Percentiles rank a stretch among this genome's conserved stretches.
phyloP scores from a whole-genome alignment of 2,329 filamentous ascomycete species.

The Didymella keratinophila region DNA sequence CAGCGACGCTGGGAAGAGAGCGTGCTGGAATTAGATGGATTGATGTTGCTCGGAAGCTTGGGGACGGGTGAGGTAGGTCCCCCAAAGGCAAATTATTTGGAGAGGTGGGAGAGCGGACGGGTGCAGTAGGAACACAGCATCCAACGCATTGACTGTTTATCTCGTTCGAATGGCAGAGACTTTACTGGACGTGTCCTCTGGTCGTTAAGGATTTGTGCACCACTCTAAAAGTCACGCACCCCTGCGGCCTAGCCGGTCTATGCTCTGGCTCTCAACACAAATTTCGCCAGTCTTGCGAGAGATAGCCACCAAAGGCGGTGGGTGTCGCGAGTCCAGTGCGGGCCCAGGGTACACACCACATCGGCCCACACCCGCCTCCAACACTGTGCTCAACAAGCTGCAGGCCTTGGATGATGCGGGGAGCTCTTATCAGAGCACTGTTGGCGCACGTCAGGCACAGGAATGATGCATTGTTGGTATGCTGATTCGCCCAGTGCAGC shows the following conservation, averaged over 20 bases:
- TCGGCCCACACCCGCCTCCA: slow-evolving; percentile 15
- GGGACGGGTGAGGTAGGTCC: slow-evolving; percentile 25
- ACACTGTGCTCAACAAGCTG: slow-evolving; percentile 19
- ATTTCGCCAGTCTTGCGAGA: slow-evolving; percentile 38
- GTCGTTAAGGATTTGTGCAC: slow-evolving; percentile 46
- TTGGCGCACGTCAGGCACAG: slow-evolving; percentile 11
- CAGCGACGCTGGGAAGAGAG: slow-evolving; percentile 24
- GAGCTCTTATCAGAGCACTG: slow-evolving; percentile 12
- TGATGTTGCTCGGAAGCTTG: slow-evolving; percentile 22
- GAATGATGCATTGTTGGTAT: slow-evolving; percentile 8
- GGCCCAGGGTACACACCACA: slow-evolving; percentile 18
- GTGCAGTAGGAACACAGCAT: slow-evolving; percentile 30
- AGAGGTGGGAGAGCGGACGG: slow-evolving; percentile 26
- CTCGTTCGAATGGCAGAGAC: slow-evolving; percentile 34
- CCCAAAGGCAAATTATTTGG: slow-evolving; percentile 22
- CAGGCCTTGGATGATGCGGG: slow-evolving; percentile 11
- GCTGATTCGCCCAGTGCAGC: slow-evolving; percentile 2
- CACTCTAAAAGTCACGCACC: slow-evolving; percentile 43
- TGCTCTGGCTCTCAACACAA: slow-evolving; percentile 43
- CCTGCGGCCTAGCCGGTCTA: slow-evolving; percentile 38
- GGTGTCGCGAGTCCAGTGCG: slow-evolving; percentile 28
- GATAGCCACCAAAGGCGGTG: slow-evolving; percentile 25
- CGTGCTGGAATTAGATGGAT: slow-evolving; percentile 20
- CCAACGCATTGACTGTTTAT: slow-evolving; percentile 48
- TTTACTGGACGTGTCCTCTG: slow-evolving; percentile 24